phyloP scores from a whole-genome alignment of 139 green algal genomes.

The Chara braunii region DNA sequence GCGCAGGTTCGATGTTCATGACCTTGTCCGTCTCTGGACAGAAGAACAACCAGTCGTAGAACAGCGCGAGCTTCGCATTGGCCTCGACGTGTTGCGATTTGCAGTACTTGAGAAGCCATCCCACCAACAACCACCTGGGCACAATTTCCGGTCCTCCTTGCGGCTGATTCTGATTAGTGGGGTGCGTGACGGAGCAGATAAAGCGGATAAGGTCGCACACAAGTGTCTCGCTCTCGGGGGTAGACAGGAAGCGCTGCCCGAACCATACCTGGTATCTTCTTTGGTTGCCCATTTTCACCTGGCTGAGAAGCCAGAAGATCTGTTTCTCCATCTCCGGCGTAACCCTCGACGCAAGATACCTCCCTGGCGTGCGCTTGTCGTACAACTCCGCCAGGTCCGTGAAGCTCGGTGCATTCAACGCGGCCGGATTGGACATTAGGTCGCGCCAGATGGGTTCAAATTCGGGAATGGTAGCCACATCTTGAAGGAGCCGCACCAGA shows the following conservation, averaged over 20 bases:
- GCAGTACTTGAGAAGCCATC: constrained; percentile 45
- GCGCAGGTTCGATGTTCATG: constrained; percentile 46
- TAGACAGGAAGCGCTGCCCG: constrained; percentile 3
- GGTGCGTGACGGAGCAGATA: constrained; percentile 37
- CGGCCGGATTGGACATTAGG: constrained; percentile 21
- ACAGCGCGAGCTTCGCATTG: constrained; percentile 39
- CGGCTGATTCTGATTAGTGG: constrained; percentile 37
- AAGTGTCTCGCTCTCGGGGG: constrained; percentile 32
- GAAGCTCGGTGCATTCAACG: constrained; percentile 23
- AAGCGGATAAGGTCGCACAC: constrained; percentile 38
- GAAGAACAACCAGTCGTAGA: constrained; percentile 46
- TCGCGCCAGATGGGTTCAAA: constrained; percentile 41
- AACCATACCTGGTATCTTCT: constrained; percentile 43
- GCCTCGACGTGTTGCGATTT: constrained; percentile 21
- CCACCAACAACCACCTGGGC: constrained; percentile 34
- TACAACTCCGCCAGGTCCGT: constrained; percentile 38
- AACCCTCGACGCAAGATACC: constrained; percentile 25
- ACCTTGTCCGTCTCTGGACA: constrained; percentile 32
- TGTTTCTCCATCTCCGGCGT: constrained; percentile 40
- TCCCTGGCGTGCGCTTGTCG: constrained; percentile 8
- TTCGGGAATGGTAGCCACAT: constrained; percentile 29
- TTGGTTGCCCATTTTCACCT: constrained; percentile 42
- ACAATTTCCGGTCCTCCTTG: constrained; percentile 39
- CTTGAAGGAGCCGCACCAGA: constrained; percentile 34
- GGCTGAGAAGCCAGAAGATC: constrained; percentile 31